Conservation (phyloP, 192 early-diverging fungal species). For the Coemansia sp. region DNA sequence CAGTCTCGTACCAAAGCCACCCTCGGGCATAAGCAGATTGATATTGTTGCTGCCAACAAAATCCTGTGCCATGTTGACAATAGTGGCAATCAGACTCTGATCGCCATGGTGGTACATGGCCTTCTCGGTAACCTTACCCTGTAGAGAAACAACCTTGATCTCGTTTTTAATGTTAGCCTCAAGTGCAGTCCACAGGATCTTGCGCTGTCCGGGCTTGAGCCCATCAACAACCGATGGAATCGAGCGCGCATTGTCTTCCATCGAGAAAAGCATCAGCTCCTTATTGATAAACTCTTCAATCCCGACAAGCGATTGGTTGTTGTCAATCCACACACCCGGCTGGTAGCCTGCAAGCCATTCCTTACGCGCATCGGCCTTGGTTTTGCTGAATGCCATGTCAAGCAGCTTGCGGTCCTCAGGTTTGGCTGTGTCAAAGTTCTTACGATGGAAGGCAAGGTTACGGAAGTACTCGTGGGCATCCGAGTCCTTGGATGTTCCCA, state of each 20-base stretch:
- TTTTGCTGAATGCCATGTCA: constrained; percentile 97
- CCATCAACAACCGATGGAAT: constrained; percentile 95
- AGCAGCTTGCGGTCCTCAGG: constrained; percentile 72
- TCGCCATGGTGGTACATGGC: constrained; percentile 97
- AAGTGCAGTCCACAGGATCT: constrained; percentile 85
- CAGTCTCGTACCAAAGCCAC: constrained; percentile 90
- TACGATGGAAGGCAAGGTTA: constrained; percentile 76
- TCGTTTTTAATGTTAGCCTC: constrained; percentile 77
- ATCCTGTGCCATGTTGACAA: constrained; percentile 91
- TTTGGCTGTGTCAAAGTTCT: constrained; percentile 63
- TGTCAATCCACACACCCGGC: constrained; percentile 90
- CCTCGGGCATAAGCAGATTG: constrained; percentile 75
- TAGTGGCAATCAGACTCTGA: constrained; percentile 73
- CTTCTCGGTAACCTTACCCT: constrained; percentile 85
- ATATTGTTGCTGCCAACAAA: constrained; percentile 97
- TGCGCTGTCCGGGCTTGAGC: constrained; percentile 95
- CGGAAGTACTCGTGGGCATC: constrained; percentile 93
- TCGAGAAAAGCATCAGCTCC: constrained; percentile 91
- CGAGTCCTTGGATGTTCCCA: constrained; percentile 80
- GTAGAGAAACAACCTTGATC: constrained; percentile 87
- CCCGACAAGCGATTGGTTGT: constrained; percentile 69
- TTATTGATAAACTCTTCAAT: constrained; percentile 93
- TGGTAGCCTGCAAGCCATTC: constrained; percentile 82
- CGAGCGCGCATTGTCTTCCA: constrained; percentile 91
- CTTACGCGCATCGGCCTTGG: constrained; percentile 91